These are phyloP conservation scores for Penicillium alfredii DNA, from an alignment of 495 filamentous ascomycete species.

Conservation along the genomic window DNA sequence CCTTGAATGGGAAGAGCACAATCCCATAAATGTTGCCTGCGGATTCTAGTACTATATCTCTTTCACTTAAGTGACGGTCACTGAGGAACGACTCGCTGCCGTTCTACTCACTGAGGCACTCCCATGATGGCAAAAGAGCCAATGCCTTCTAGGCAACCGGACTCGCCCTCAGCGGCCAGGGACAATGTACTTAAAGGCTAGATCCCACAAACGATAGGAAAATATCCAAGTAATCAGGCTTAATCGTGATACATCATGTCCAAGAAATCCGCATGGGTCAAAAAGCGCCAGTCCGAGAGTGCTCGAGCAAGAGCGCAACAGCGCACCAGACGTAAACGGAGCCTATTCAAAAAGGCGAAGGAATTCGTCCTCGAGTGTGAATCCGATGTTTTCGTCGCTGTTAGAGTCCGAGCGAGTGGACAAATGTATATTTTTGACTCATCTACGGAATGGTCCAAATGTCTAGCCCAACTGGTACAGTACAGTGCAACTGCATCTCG, in stretches of 20 bases:
- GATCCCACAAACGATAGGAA: too few relatives aligned
- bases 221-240: too few relatives aligned
- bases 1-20: too few relatives aligned
- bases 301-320: background rate
- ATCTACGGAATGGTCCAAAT: background rate
- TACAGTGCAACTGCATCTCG: too few relatives aligned
- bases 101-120: background rate
- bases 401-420: background rate
- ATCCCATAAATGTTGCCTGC: too few relatives aligned
- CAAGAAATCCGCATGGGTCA: background rate
- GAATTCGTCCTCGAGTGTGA: constrained; percentile 1
- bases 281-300: background rate
- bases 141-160: background rate
- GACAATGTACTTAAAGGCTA: too few relatives aligned
- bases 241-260: background rate
- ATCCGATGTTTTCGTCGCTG: background rate
- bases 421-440: background rate
- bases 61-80: too few relatives aligned
- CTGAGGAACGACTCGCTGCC: background rate
- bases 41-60: too few relatives aligned
- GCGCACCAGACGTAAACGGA: background rate
- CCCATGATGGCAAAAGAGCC: constrained; percentile 1
- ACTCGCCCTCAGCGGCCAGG: background rate
- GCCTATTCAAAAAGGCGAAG: constrained; percentile 1
- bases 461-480: background rate